Conservation (phyloP, 164 flowering plant genomes). For the Macadamia integrifolia region DNA sequence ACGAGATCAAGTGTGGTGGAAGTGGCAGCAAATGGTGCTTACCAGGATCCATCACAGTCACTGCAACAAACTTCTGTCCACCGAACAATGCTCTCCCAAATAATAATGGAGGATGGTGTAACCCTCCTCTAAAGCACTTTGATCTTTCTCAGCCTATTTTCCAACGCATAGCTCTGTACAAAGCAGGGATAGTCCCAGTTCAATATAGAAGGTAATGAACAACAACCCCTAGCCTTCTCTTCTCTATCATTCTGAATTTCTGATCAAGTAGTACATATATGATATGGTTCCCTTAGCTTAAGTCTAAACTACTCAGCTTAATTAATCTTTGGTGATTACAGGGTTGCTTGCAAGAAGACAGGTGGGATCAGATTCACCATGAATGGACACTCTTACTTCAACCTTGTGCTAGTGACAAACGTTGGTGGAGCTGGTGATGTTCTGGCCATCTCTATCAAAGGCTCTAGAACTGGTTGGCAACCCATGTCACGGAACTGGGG, state of each 20-base stretch:
- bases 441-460: slow-evolving; percentile 49
- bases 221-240: too few relatives aligned
- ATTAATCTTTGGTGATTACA: not conserved
- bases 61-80: slow-evolving; percentile 7
- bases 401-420: slow-evolving; percentile 13
- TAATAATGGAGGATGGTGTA: slow-evolving; percentile 3
- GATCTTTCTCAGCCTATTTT: slow-evolving; percentile 9
- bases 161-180: slow-evolving; percentile 56
- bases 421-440: slow-evolving; percentile 26
- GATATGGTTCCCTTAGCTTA: too few relatives aligned
- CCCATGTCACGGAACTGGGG: slow-evolving; percentile 34
- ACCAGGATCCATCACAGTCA: slow-evolving; percentile 1
- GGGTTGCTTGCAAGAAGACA: slow-evolving; percentile 15
- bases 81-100: slow-evolving; percentile 7
- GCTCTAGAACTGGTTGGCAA: slow-evolving; percentile 62
- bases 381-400: slow-evolving; percentile 22
- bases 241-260: too few relatives aligned
- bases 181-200: slow-evolving; percentile 72
- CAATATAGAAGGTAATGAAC: slow-evolving; percentile 46
- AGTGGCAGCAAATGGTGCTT: slow-evolving; percentile 3
- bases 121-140: slow-evolving; percentile 5
- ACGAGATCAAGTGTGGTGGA: slow-evolving; percentile 45
- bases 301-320: not conserved
- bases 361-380: slow-evolving; percentile 19
- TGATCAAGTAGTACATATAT: too few relatives aligned